Percentiles rank a stretch among this genome's conserved stretches.
phyloP scores from a whole-genome alignment of 441 rosid species.

The Eutrema salsugineum region DNA sequence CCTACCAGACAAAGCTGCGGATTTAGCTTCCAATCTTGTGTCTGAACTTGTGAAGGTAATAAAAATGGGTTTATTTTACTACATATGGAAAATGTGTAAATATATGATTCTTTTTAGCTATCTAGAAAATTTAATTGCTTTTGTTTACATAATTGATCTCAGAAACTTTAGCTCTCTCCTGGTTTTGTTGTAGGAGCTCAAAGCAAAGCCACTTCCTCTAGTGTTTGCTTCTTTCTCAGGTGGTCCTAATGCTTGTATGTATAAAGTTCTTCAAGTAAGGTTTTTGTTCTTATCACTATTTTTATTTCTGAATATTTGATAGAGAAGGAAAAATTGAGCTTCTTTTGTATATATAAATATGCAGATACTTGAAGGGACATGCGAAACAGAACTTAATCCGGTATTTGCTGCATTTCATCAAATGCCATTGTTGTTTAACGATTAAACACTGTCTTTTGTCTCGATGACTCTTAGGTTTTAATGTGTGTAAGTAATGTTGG shows the following conservation, averaged over 20 bases:
- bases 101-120: no score
- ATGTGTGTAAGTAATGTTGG: neutral
- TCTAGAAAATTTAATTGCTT: neutral
- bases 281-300: neutral
- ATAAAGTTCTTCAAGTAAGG: conserved; percentile 84
- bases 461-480: neutral
- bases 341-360: conserved; percentile 14
- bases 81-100: neutral
- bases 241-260: conserved; percentile 91
- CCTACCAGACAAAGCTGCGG: conserved; percentile 73
- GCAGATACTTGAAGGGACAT: conserved; percentile 74
- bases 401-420: conserved; percentile 31
- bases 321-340: neutral
- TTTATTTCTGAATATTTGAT: neutral
- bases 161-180: neutral
- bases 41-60: conserved; percentile 64
- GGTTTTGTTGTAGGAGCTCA: conserved; percentile 52
- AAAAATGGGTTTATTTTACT: neutral
- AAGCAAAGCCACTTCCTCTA: conserved; percentile 64
- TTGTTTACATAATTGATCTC: neutral
- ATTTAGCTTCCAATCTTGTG: conserved; percentile 57
- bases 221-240: conserved; percentile 89
- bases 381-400: conserved; percentile 45
- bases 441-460: neutral
- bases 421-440: neutral